A percentile compares a stretch with the other conserved stretches of the same genome.
phyloP scores from a whole-genome alignment of 1,284 basidiomycete genomes.

The Trametes polyzona region DNA sequence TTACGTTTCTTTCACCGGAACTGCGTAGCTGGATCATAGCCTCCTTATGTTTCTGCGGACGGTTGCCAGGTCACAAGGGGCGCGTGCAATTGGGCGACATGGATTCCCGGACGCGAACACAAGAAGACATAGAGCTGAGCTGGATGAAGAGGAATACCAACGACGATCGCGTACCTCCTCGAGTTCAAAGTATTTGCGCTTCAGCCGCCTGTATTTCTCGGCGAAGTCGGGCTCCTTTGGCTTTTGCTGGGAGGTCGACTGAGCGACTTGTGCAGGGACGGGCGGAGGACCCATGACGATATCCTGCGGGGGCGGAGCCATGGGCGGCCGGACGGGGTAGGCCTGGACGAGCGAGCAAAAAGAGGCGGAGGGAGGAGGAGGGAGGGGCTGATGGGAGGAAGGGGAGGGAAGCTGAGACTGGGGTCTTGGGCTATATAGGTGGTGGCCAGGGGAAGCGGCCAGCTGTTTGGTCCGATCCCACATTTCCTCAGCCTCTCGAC shows the following conservation, averaged over 20 bases:
- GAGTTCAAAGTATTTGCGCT: constrained; percentile 64
- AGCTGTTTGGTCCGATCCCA: constrained; percentile 37
- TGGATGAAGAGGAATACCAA: neutral
- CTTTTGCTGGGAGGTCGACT: constrained; percentile 33
- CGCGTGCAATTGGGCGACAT: constrained; percentile 2
- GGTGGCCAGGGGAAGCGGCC: constrained; percentile 34
- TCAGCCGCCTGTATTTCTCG: constrained; percentile 66
- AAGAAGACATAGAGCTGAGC: constrained; percentile 13
- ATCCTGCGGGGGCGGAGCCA: constrained; percentile 42
- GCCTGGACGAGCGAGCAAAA: constrained; percentile 34
- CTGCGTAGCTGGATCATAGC: constrained; percentile 52
- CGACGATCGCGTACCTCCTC: constrained; percentile 57
- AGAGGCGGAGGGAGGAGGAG: constrained; percentile 24
- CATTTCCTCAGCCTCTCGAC: constrained; percentile 28
- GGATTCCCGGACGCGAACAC: neutral
- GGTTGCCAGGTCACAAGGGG: constrained; percentile 27
- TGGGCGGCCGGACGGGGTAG: constrained; percentile 31
- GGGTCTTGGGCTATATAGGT: constrained; percentile 29
- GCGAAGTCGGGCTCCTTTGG: constrained; percentile 47
- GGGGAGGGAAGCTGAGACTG: constrained; percentile 20
- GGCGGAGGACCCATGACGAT: constrained; percentile 54
- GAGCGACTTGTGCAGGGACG: constrained; percentile 39
- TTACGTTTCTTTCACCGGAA: constrained; percentile 61
- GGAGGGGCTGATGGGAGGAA: constrained; percentile 27
- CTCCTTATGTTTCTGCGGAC: constrained; percentile 59